A percentile compares a stretch with the other conserved stretches of the same genome.
Conservation (phyloP, 345 rosid genomes). For the Isatis tinctoria region DNA sequence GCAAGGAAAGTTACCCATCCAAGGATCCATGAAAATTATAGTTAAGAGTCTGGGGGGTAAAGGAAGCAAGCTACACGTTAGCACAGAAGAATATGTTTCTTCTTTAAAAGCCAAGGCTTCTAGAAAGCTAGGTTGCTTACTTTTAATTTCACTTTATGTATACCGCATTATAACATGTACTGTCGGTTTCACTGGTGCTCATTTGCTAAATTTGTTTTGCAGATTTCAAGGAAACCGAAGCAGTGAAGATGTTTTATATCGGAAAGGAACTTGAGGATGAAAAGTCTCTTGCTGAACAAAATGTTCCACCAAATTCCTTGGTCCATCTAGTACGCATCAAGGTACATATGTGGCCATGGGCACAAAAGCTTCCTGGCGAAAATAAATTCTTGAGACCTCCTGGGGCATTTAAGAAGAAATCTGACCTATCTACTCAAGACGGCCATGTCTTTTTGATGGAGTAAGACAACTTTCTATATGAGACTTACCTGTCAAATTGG, state of each 20-base stretch:
- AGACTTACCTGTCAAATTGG: neutral
- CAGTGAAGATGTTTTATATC: constrained; percentile 65
- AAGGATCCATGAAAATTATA: constrained; percentile 78
- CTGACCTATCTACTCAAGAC: constrained; percentile 92
- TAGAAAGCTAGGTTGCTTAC: constrained; percentile 74
- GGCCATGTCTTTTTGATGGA: constrained; percentile 95
- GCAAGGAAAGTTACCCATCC: constrained; percentile 70
- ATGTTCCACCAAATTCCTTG: constrained; percentile 84
- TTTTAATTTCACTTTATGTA: constrained; percentile 18
- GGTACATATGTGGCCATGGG: constrained; percentile 72
- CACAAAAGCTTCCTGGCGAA: constrained; percentile 86
- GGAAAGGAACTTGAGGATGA: constrained; percentile 92
- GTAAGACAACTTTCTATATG: constrained; percentile 46
- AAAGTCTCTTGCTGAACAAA: constrained; percentile 67
- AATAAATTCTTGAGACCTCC: constrained; percentile 91
- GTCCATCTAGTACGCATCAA: constrained; percentile 87
- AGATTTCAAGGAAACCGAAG: constrained; percentile 90
- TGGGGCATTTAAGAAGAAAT: constrained; percentile 98
- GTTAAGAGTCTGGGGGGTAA: constrained; percentile 97
- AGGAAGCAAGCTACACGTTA: constrained; percentile 84
- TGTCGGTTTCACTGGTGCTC: constrained; percentile 15
- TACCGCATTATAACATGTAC: neutral
- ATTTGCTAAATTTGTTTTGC: constrained; percentile 20
- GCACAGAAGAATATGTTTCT: constrained; percentile 72
- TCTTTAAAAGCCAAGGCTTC: constrained; percentile 87